These are phyloP conservation scores for Cercospora sp. DNA, from an alignment of 2,329 filamentous ascomycete species.

Conservation along the genomic window DNA sequence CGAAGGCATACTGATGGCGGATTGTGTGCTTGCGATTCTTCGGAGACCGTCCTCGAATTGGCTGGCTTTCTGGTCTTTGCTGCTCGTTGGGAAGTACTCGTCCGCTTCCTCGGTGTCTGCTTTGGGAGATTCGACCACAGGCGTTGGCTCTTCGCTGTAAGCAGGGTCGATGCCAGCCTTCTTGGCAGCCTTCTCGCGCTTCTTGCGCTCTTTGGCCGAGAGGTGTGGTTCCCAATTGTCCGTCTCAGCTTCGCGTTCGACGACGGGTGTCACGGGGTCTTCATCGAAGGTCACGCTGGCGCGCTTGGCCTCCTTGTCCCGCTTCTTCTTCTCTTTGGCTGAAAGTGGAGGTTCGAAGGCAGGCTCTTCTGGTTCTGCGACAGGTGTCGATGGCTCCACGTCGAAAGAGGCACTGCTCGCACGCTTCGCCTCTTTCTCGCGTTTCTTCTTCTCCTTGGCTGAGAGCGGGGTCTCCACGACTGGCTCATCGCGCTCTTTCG, in stretches of 20 bases:
- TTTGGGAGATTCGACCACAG: conserved; percentile 17
- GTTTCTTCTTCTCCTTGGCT: conserved; percentile 21
- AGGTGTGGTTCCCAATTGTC: conserved; percentile 39
- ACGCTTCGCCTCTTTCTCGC: conserved; percentile 45
- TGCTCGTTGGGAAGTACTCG: conserved; percentile 37
- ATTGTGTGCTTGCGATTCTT: conserved; percentile 11
- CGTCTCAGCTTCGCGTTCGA: conserved; percentile 13
- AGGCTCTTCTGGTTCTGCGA: conserved; percentile 22
- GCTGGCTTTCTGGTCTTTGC: conserved; percentile 46
- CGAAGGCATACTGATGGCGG: conserved; percentile 11
- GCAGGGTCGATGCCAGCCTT: conserved; percentile 11
- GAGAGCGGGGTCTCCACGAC: not conserved
- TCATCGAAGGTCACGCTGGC: conserved; percentile 14
- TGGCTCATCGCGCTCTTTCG: conserved; percentile 4
- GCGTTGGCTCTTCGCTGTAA: conserved; percentile 16
- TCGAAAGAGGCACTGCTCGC: conserved; percentile 13
- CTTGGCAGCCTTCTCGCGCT: conserved; percentile 48
- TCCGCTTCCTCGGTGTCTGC: conserved; percentile 9
- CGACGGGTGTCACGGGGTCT: conserved; percentile 20
- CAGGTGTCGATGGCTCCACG: conserved; percentile 13
- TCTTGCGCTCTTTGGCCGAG: conserved; percentile 45
- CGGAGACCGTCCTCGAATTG: conserved; percentile 36
- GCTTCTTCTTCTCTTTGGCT: conserved; percentile 46
- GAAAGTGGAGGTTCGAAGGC: conserved; percentile 39
- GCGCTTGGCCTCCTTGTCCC: conserved; percentile 45